Conservation (phyloP, 202 grass and related monocot species). For the Setaria viridis region DNA sequence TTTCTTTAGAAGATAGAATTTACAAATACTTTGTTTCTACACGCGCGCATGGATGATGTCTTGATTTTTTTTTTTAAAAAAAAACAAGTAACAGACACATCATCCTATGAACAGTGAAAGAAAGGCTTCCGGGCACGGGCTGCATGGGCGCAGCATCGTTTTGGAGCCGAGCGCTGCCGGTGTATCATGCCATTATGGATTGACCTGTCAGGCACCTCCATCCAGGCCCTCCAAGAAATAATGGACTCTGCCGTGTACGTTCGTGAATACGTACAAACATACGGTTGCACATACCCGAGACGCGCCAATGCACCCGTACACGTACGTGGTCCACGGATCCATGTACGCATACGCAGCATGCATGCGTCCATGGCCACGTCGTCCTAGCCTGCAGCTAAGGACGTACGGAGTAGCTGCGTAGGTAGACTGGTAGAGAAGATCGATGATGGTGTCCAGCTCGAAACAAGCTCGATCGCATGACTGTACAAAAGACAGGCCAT, state of each 20-base stretch:
- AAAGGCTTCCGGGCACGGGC: neutral
- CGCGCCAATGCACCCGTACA: neutral
- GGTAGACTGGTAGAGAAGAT: no score
- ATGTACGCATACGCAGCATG: neutral
- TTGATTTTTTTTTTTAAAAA: neutral
- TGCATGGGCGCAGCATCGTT: neutral
- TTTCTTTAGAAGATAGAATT: neutral
- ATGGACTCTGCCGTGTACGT: neutral
- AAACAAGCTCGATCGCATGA: slow-evolving; percentile 33
- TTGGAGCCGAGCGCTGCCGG: neutral
- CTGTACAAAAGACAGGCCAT: neutral
- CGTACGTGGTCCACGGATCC: neutral
- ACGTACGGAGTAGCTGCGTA: no score
- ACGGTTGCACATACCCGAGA: neutral
- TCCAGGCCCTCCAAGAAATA: neutral
- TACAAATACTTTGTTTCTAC: neutral
- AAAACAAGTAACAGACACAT: neutral
- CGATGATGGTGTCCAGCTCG: neutral
- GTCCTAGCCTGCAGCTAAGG: no score
- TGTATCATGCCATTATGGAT: slow-evolving; percentile 4
- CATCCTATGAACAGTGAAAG: neutral
- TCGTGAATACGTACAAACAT: no score
- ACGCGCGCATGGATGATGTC: neutral
- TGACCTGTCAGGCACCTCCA: slow-evolving; percentile 39
- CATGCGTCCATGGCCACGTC: no score